Conservation (phyloP, 139 green algal species). For the Diplosphaera chodatii region DNA sequence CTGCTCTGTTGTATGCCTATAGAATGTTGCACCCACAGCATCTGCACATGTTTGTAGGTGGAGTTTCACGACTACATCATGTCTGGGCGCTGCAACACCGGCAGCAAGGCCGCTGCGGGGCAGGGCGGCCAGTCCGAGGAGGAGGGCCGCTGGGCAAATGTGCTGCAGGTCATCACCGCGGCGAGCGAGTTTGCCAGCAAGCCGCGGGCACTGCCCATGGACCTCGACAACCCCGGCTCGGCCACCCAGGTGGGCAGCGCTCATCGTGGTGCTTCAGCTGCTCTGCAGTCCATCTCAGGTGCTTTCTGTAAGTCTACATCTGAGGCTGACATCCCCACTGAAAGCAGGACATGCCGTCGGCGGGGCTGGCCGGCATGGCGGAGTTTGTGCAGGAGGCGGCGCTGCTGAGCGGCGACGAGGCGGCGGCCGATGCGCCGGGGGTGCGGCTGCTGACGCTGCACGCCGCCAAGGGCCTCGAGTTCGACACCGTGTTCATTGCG, state of each 20-base stretch:
- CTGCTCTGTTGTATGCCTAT: background rate
- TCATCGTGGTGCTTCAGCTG: no score
- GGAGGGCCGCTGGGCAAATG: background rate
- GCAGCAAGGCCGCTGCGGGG: slow-evolving; percentile 5
- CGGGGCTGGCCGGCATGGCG: slow-evolving; percentile 8
- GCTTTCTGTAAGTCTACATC: no score
- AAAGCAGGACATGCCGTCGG: background rate
- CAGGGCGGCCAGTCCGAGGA: background rate
- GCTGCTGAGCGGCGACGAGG: slow-evolving; percentile 28
- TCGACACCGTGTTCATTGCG: slow-evolving; percentile 42
- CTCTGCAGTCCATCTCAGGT: no score
- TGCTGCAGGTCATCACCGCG: background rate
- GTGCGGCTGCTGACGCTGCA: slow-evolving; percentile 60
- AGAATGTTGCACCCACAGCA: background rate
- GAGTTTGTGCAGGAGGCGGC: slow-evolving; percentile 42
- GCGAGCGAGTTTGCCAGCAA: background rate
- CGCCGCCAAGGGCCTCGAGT: slow-evolving; percentile 60
- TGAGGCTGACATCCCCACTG: no score
- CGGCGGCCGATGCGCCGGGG: background rate
- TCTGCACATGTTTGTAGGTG: background rate
- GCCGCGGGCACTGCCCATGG: background rate
- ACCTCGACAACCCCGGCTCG: background rate
- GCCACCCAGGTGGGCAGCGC: background rate
- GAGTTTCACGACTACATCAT: slow-evolving; percentile 23
- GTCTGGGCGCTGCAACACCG: slow-evolving; percentile 10